Percentiles rank a stretch among this genome's conserved stretches.
Evolutionary conservation across 2,329 filamentous ascomycete species (phyloP).

Genomic region (Bipolaris bicolor): DNA sequence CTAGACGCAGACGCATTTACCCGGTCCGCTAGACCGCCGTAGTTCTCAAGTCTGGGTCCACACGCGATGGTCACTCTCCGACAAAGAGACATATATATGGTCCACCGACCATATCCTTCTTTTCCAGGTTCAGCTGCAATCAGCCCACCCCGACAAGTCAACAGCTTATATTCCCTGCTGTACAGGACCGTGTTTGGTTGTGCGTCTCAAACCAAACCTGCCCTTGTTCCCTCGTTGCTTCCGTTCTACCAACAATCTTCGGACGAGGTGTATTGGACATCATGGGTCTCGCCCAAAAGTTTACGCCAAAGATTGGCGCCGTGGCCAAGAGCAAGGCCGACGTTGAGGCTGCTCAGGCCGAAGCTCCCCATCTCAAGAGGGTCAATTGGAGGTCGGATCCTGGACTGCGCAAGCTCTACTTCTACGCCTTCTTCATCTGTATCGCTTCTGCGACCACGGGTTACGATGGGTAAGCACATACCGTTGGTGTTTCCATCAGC

Average conservation of each 20-base stretch:
- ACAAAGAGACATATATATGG: slow-evolving; percentile 35
- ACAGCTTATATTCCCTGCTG: slow-evolving; percentile 27
- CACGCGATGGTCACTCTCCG: slow-evolving; percentile 18
- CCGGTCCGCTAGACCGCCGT: slow-evolving; percentile 41
- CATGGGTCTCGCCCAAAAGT: slow-evolving; percentile 31
- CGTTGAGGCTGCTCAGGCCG: slow-evolving; percentile 51
- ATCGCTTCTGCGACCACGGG: slow-evolving; percentile 63
- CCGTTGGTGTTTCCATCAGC: neutral
- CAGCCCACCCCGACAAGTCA: slow-evolving; percentile 21
- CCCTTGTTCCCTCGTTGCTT: slow-evolving; percentile 14
- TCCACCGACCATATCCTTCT: slow-evolving; percentile 23
- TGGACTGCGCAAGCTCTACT: slow-evolving; percentile 63
- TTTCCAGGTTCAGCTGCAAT: slow-evolving; percentile 24
- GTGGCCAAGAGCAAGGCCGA: slow-evolving; percentile 30
- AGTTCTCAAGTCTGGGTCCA: slow-evolving; percentile 25
- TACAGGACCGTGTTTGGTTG: slow-evolving; percentile 21
- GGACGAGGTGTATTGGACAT: slow-evolving; percentile 15
- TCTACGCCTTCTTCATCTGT: slow-evolving; percentile 59
- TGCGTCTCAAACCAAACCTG: slow-evolving; percentile 18
- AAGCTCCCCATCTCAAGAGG: slow-evolving; percentile 58
- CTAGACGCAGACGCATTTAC: slow-evolving; percentile 30
- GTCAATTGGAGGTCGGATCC: slow-evolving; percentile 62
- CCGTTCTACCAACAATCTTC: slow-evolving; percentile 6
- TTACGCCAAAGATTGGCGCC: slow-evolving; percentile 28
- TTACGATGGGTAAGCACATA: slow-evolving; percentile 58